Base-by-base conservation (phyloP, 2,329 filamentous ascomycete species). In the Colletotrichum trifolii region DNA sequence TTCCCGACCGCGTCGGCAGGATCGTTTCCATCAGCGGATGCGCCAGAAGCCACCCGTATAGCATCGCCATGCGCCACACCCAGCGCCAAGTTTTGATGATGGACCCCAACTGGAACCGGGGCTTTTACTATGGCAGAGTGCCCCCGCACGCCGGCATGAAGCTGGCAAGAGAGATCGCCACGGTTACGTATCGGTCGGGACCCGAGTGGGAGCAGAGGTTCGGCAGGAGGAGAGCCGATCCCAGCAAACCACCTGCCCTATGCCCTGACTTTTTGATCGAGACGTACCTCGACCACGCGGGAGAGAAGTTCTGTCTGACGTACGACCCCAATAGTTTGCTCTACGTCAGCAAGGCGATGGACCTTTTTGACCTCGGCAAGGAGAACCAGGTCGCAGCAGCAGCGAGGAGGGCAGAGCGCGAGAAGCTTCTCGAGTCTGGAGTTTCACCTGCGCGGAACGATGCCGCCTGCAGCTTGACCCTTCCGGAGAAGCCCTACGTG, bases 271-370 rank as follows among this genome's bases (percentile, higher is more conserved):
- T 98, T 74, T 83, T 99, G 33, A 97, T 99, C 70, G 96, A 99
- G 80, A 99, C 96, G 0, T 99, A 99, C 75, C 87, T 99, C 15
- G 96, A 99, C 77, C 96, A 99, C 73, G 96, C 96, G 0, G 96
- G 96, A 17, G 96, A 99, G 81, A 99, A 99, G 78, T 99, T 97
- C 83, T 97, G 94, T 75, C 84, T 99, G 34, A 94, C 96, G 68
- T 98, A 98, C 75, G 96, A 99, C 73, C 89, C 96, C 34, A 99
- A 99, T 79, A 97, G 94, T 73, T 81, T 98, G 43, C 83, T 99
- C 2, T 99, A 99, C 76, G 93, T 99, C 61, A 97, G 93, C 76
- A 99, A 99, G 79, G 96, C 96, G 6, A 99, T 99, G 96, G 96
- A 99, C 74, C 83, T 99, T 11, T 99, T 99, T 76, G 96, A 99